Conservation (phyloP, 1,284 basidiomycete genomes). For the Pisolithus thermaeus region DNA sequence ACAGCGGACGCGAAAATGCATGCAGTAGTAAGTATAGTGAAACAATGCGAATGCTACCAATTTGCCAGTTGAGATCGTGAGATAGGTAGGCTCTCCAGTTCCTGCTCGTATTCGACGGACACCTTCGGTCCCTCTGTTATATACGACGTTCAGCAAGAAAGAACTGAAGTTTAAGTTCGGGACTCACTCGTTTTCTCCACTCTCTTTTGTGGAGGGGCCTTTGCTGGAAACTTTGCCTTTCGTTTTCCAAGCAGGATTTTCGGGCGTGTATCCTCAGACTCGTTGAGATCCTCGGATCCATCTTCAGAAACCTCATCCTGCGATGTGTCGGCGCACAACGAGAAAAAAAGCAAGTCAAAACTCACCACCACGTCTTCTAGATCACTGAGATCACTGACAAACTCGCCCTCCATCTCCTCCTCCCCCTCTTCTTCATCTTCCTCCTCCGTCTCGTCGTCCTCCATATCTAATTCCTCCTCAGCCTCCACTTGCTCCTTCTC, state of each 20-base stretch:
- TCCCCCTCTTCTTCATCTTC: constrained; percentile 44
- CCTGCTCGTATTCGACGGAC: constrained; percentile 93
- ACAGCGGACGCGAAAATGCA: background rate
- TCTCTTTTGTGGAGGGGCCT: constrained; percentile 40
- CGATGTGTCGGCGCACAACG: constrained; percentile 11
- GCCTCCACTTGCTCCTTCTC: constrained; percentile 39
- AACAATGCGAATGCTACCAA: constrained; percentile 40
- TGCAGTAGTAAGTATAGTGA: background rate
- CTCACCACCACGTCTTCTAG: constrained; percentile 63
- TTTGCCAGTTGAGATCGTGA: constrained; percentile 51
- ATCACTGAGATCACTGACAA: constrained; percentile 80
- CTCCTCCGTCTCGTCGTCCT: constrained; percentile 48
- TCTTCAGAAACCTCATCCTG: constrained; percentile 33
- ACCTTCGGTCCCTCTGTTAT: constrained; percentile 68
- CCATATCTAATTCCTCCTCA: constrained; percentile 42
- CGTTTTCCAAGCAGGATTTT: constrained; percentile 60
- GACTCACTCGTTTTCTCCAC: constrained; percentile 56
- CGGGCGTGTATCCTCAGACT: constrained; percentile 24
- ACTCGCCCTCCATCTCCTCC: constrained; percentile 71
- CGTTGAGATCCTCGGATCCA: constrained; percentile 29
- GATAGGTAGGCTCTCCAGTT: constrained; percentile 70
- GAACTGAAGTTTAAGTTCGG: constrained; percentile 3
- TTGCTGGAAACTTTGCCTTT: constrained; percentile 44
- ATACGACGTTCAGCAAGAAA: constrained; percentile 13
- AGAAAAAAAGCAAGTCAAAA: constrained; percentile 6